Conservation (phyloP, 805 yeast genomes). For the Kluyveromyces nonfermentans region DNA sequence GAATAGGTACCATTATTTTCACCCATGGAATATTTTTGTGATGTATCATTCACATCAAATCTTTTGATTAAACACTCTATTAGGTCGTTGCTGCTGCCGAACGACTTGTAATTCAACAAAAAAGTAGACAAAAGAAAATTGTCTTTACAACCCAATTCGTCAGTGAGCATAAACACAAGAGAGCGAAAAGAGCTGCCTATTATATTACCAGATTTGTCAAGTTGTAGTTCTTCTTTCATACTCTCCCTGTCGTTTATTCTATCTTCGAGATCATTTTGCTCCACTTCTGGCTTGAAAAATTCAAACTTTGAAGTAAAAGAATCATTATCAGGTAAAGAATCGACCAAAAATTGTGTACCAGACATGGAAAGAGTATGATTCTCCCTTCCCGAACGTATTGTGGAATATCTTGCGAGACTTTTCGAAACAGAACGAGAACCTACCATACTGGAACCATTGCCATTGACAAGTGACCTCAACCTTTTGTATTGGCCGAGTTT, state of each 20-base stretch:
- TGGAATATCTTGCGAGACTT: constrained; percentile 26
- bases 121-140: constrained; percentile 64
- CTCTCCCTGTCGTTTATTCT: constrained; percentile 17
- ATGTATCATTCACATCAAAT: constrained; percentile 42
- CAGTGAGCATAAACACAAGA: constrained; percentile 53
- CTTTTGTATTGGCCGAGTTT: constrained; percentile 27
- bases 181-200: constrained; percentile 68
- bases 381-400: constrained; percentile 26
- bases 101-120: constrained; percentile 66
- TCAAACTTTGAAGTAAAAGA: constrained; percentile 32
- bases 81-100: constrained; percentile 56
- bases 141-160: constrained; percentile 54
- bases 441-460: not conserved
- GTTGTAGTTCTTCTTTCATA: constrained; percentile 34
- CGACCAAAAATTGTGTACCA: constrained; percentile 29
- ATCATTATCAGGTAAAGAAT: constrained; percentile 28
- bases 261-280: constrained; percentile 10
- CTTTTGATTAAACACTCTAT: constrained; percentile 58
- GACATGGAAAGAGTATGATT: constrained; percentile 13
- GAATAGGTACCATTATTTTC: constrained; percentile 32
- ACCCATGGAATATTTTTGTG: constrained; percentile 25
- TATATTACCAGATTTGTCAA: constrained; percentile 36
- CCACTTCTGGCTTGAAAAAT: constrained; percentile 26
- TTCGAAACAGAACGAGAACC: constrained; percentile 1
- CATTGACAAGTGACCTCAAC: constrained; percentile 12